Percentiles rank a stretch among this genome's conserved stretches.
phyloP scores from a whole-genome alignment of 805 yeast genomes.

The Ogataea neopini region DNA sequence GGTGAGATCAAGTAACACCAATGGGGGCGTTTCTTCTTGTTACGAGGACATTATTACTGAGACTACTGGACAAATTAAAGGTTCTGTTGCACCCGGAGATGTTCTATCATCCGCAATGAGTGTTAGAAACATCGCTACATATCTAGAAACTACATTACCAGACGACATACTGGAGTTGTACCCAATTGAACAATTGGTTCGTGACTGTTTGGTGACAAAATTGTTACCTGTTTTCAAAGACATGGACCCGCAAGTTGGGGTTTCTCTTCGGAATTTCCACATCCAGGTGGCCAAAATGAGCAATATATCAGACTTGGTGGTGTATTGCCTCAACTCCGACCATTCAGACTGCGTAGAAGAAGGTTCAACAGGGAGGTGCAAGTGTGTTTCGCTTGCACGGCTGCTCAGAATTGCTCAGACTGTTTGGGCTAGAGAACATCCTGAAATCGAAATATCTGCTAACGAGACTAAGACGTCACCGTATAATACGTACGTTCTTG shows the following conservation, averaged over 20 bases:
- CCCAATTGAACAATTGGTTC: slow-evolving; percentile 34
- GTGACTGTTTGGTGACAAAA: slow-evolving; percentile 45
- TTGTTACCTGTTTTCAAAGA: slow-evolving; percentile 55
- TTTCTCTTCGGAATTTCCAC: slow-evolving; percentile 80
- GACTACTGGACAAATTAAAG: slow-evolving; percentile 50
- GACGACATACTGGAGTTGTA: slow-evolving; percentile 21
- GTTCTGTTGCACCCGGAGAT: slow-evolving; percentile 56
- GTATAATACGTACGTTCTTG: slow-evolving; percentile 34
- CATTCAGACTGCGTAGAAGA: slow-evolving; percentile 28
- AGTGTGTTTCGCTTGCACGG: slow-evolving; percentile 41
- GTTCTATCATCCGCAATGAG: slow-evolving; percentile 47
- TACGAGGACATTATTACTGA: slow-evolving; percentile 35
- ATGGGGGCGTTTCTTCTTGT: slow-evolving; percentile 31
- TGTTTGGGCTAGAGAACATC: slow-evolving; percentile 24
- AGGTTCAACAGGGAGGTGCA: slow-evolving; percentile 28
- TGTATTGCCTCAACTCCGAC: slow-evolving; percentile 62
- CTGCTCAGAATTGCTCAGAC: slow-evolving; percentile 46
- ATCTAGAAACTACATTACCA: slow-evolving; percentile 32
- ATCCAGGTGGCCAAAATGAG: slow-evolving; percentile 83
- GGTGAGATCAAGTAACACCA: slow-evolving; percentile 32
- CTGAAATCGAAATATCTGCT: slow-evolving; percentile 19
- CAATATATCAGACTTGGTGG: slow-evolving; percentile 67
- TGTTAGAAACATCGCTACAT: slow-evolving; percentile 29
- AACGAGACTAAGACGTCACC: slow-evolving; percentile 11
- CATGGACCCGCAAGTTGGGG: slow-evolving; percentile 70